phyloP scores from a whole-genome alignment of 1,284 basidiomycete genomes.

The Xerocomus amazonicus region DNA sequence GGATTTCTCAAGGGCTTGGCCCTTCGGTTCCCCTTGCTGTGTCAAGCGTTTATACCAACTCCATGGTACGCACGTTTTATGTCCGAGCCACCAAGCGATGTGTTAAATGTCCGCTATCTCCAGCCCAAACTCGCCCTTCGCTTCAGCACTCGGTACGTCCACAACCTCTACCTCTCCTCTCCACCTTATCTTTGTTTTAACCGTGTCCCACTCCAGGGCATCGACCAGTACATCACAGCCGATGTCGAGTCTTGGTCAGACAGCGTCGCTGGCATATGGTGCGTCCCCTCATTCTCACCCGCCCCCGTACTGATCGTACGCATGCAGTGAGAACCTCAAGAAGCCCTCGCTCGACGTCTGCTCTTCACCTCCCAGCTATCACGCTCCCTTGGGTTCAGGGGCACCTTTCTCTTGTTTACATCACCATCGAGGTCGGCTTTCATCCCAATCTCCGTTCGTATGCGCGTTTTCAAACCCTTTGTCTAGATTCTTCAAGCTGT shows the following conservation, averaged over 20 bases:
- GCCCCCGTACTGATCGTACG: too few species aligned
- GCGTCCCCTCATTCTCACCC: too few species aligned
- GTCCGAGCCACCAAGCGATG: background rate
- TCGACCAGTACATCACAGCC: conserved; percentile 91
- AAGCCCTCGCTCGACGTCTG: too few species aligned
- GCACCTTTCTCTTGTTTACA: conserved; percentile 76
- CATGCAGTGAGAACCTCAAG: too few species aligned
- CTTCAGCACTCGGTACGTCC: conserved; percentile 86
- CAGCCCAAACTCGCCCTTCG: conserved; percentile 88
- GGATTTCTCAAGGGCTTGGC: conserved; percentile 84
- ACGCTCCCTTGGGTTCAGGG: too few species aligned
- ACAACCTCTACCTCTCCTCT: conserved; percentile 86
- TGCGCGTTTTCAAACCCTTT: background rate
- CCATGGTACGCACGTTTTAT: conserved; percentile 60
- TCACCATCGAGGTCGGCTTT: conserved; percentile 62
- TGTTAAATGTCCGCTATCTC: conserved; percentile 66
- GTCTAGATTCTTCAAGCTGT: conserved; percentile 75
- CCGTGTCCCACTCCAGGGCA: conserved; percentile 68
- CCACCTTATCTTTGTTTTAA: conserved; percentile 70
- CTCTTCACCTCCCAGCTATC: too few species aligned
- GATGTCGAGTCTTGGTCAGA: too few species aligned
- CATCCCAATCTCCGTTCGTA: background rate
- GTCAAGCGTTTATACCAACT: conserved; percentile 94
- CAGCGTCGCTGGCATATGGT: too few species aligned
- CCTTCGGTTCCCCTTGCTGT: conserved; percentile 90